Percentiles rank a stretch among this genome's conserved stretches.
Evolutionary conservation across 495 filamentous ascomycete species (phyloP).

Genomic region (Podospora didyma): DNA sequence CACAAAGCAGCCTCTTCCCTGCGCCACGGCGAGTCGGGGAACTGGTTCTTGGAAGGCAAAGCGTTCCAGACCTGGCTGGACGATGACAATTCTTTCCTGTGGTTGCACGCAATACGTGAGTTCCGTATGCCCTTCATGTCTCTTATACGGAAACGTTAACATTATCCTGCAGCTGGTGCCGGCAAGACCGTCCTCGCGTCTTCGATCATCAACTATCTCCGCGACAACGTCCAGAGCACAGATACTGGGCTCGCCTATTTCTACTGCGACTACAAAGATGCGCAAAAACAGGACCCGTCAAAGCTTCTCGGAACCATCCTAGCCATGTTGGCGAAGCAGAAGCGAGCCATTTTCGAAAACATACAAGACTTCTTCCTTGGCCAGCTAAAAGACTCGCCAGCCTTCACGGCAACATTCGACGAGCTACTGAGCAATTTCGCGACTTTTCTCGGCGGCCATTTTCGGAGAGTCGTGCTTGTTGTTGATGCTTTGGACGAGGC

Average conservation of each 20-base stretch:
- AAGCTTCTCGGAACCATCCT: conserved; percentile 6
- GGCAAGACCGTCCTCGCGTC: conserved; percentile 18
- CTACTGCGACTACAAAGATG: conserved; percentile 13
- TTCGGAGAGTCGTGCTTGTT: conserved; percentile 4
- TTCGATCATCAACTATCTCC: conserved; percentile 10
- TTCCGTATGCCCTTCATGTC: not conserved
- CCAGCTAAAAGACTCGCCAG: not conserved
- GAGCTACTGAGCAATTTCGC: conserved; percentile 7
- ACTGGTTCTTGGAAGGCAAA: conserved; percentile 13
- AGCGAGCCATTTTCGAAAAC: conserved; percentile 2
- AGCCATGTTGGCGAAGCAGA: conserved; percentile 8
- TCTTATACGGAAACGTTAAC: not conserved
- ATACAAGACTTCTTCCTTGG: conserved; percentile 9
- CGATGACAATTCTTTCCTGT: conserved; percentile 9
- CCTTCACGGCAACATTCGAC: conserved; percentile 11
- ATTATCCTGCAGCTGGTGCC: conserved; percentile 10
- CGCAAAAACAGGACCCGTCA: conserved; percentile 7
- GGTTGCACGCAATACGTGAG: conserved; percentile 25
- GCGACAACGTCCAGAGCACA: conserved; percentile 1
- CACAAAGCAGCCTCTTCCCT: conserved; percentile 8
- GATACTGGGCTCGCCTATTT: conserved; percentile 5
- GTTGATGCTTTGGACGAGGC: conserved; percentile 10
- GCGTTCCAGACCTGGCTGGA: conserved; percentile 12
- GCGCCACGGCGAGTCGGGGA: conserved; percentile 11
- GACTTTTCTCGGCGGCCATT: conserved; percentile 1